Percentiles rank a stretch among this genome's conserved stretches.
phyloP scores from a whole-genome alignment of 2,329 filamentous ascomycete species.

The Keithomyces neogunnii region DNA sequence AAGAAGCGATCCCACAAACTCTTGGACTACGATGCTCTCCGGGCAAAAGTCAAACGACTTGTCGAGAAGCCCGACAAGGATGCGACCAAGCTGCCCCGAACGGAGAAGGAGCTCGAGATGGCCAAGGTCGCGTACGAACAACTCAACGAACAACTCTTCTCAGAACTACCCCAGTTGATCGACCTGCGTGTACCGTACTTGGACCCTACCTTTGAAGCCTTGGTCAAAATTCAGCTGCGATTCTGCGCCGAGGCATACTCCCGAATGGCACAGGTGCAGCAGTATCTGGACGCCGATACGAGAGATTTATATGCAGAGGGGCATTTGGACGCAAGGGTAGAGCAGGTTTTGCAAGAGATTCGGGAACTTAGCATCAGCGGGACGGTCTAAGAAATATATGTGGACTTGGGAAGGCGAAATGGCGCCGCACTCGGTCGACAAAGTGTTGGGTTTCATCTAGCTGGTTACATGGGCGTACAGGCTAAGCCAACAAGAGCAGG shows the following conservation, averaged over 20 bases:
- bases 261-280: conserved; percentile 97
- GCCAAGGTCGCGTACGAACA: conserved; percentile 90
- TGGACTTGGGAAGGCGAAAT: neutral
- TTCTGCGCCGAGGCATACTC: conserved; percentile 98
- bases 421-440: neutral
- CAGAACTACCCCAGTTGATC: conserved; percentile 89
- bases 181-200: conserved; percentile 95
- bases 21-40: conserved; percentile 93
- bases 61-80: conserved; percentile 99
- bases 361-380: conserved; percentile 87
- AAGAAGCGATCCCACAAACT: conserved; percentile 99
- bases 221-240: conserved; percentile 95
- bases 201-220: conserved; percentile 91
- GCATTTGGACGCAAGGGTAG: conserved; percentile 82
- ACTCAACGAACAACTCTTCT: conserved; percentile 90
- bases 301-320: conserved; percentile 93
- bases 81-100: conserved; percentile 87
- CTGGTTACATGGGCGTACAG: conserved; percentile 3
- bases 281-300: conserved; percentile 92
- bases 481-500: neutral
- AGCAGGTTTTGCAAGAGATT: conserved; percentile 95
- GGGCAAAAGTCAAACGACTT: conserved; percentile 92
- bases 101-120: conserved; percentile 94
- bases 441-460: neutral
- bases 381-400: conserved; percentile 39